Base-by-base conservation (phyloP, 2,329 filamentous ascomycete genomes). In the Xylariaceae sp. region DNA sequence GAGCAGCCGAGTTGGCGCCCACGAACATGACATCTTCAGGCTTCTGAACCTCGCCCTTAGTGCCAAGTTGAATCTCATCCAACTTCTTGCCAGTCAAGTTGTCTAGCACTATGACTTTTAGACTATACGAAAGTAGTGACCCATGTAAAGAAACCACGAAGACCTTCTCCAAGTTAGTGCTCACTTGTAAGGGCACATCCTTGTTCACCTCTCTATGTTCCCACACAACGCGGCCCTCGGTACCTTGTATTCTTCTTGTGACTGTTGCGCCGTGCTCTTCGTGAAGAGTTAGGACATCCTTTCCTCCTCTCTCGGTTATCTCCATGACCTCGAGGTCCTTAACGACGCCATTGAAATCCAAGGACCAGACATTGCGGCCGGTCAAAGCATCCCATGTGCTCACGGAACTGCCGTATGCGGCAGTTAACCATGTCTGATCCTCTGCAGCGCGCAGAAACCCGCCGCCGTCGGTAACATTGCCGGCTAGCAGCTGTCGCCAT, bases 331-430 rank as follows among this genome's bases (percentile, higher is more conserved):
- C 92, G 53, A 96, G 74, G 71, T 91, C 90, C 69, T 82, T 83
- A 16, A 89, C 79, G 39, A 71, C 70, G 17, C 82, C 88, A 6
- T 73, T 71, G 55, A 91, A 86, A 44, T 80, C 78, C 37, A 82
- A 81, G 56, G 86, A 85, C 92, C 95, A 99, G 33, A 86, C 80
- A 62, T 90, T 84, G 67, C 89, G 87, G 24, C 95, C 95, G 67
- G 88, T 90, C 45, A 89, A 79, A 31, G 92, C 91, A 75, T 91
- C 89, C 93, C 93, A 98, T 12, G 89, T 85, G 51, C 89, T 84
- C 24, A 97, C 86, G 45, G 84, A 82, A 61, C 80, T 79, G 14
- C 88, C 91, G 33, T 87, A 76, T 1, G 89, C 92, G 65, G 89
- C 89, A 33, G 92, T 83, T 16, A 98, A 78, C 71, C 88, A 89